These are phyloP conservation scores for Huntiella bhutanensis DNA, from an alignment of 2,329 filamentous ascomycete species.

Conservation along the genomic window DNA sequence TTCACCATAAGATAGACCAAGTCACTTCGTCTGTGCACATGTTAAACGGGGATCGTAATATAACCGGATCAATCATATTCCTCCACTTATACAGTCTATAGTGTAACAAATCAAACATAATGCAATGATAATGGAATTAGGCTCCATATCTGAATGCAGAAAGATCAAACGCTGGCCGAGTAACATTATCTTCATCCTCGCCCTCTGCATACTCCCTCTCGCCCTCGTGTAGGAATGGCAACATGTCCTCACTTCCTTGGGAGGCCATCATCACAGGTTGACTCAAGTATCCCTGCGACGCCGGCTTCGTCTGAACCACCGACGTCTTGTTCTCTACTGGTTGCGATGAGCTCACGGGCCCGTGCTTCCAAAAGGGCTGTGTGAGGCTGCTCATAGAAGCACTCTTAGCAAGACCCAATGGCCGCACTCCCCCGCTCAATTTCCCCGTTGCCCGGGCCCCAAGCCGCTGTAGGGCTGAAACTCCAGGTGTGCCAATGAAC, in stretches of 20 bases:
- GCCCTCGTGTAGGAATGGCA: constrained; percentile 33
- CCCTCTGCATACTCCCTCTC: constrained; percentile 20
- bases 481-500: constrained; percentile 14
- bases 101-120: background rate
- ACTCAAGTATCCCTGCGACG: background rate
- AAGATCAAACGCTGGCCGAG: constrained; percentile 1
- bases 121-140: background rate
- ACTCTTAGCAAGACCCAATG: constrained; percentile 1
- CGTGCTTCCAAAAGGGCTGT: constrained; percentile 8
- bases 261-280: background rate
- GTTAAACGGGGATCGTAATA: too few species aligned
- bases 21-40: too few species aligned
- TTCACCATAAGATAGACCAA: too few species aligned
- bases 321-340: too few species aligned
- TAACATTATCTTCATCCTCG: background rate
- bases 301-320: too few species aligned
- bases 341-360: constrained; percentile 1
- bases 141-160: constrained; percentile 5
- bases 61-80: too few species aligned
- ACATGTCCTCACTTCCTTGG: constrained; percentile 36
- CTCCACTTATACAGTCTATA: background rate
- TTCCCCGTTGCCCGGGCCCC: constrained; percentile 25
- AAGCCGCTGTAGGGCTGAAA: constrained; percentile 36
- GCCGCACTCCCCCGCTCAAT: background rate
- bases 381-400: constrained; percentile 5